Conservation (phyloP, 2,329 filamentous ascomycete species). For the Helicocarpus griseus region DNA sequence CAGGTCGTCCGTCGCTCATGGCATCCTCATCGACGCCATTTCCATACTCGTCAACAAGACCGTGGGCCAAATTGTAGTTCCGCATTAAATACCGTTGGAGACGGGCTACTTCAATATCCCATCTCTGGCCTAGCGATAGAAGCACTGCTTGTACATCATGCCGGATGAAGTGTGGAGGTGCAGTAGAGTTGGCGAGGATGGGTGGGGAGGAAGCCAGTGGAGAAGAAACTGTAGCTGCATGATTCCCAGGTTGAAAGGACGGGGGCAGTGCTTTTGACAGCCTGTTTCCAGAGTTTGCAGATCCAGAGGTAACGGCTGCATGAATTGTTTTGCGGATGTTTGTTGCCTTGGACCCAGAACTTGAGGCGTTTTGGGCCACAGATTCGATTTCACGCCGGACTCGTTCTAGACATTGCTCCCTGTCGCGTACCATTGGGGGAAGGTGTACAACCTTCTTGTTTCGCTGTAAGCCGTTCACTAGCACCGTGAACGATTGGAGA, state of each 20-base stretch:
- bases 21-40: constrained; percentile 19
- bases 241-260: neutral
- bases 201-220: constrained; percentile 7
- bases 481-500: constrained; percentile 58
- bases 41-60: constrained; percentile 9
- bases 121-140: constrained; percentile 33
- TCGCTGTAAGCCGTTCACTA: constrained; percentile 58
- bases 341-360: constrained; percentile 24
- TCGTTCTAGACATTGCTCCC: constrained; percentile 50
- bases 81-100: constrained; percentile 36
- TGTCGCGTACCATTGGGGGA: constrained; percentile 53
- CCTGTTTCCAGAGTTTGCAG: constrained; percentile 20
- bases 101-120: constrained; percentile 35
- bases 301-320: constrained; percentile 28
- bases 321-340: constrained; percentile 36
- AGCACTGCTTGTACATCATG: constrained; percentile 35
- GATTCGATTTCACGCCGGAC: constrained; percentile 48
- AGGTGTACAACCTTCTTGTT: constrained; percentile 55
- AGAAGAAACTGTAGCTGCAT: constrained; percentile 9
- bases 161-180: constrained; percentile 6
- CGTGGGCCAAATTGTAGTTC: constrained; percentile 36
- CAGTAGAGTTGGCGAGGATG: constrained; percentile 2
- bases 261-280: constrained; percentile 20
- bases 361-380: constrained; percentile 33
- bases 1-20: constrained; percentile 28